Evolutionary conservation across 345 rosid species (phyloP).

Genomic region (Eucalyptus marginata): DNA sequence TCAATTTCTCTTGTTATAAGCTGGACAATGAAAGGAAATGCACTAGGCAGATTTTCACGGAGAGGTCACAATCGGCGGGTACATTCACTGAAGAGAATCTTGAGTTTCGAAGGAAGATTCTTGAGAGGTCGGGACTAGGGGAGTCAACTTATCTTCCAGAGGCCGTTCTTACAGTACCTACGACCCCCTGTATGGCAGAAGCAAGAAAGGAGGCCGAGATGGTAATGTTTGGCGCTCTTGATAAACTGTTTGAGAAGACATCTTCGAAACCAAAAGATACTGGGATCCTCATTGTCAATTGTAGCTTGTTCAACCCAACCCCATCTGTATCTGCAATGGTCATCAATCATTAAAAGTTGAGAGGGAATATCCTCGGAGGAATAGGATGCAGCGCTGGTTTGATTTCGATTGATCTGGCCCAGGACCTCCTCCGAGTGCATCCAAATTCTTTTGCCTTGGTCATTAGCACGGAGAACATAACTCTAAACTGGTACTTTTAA

Average conservation of each 20-base stretch:
- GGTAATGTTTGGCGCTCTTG: too few relatives aligned
- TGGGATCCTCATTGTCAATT: conserved; percentile 37
- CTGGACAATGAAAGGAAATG: conserved; percentile 23
- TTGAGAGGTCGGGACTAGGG: conserved; percentile 47
- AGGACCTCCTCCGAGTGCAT: conserved; percentile 32
- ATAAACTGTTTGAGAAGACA: conserved; percentile 32
- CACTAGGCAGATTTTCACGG: conserved; percentile 23
- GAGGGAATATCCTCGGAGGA: conserved; percentile 38
- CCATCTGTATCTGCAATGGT: conserved; percentile 46
- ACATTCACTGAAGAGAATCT: conserved; percentile 22
- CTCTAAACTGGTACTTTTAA: conserved; percentile 39
- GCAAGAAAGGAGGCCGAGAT: conserved; percentile 38
- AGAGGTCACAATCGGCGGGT: conserved; percentile 11
- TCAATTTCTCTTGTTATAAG: conserved; percentile 32
- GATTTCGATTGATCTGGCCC: conserved; percentile 42
- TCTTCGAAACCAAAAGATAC: conserved; percentile 26
- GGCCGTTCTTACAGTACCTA: conserved; percentile 23
- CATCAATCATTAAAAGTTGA: conserved; percentile 33
- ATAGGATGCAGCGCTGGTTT: conserved; percentile 63
- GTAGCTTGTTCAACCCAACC: conserved; percentile 41
- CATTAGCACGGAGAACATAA: conserved; percentile 43
- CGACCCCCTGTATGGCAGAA: conserved; percentile 29
- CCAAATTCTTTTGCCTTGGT: conserved; percentile 43
- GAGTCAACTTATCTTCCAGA: conserved; percentile 38
- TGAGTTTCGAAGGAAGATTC: conserved; percentile 31